Percentiles rank a stretch among this genome's conserved stretches.
phyloP scores from a whole-genome alignment of 257 asterid genomes.

The Sherardia arvensis region DNA sequence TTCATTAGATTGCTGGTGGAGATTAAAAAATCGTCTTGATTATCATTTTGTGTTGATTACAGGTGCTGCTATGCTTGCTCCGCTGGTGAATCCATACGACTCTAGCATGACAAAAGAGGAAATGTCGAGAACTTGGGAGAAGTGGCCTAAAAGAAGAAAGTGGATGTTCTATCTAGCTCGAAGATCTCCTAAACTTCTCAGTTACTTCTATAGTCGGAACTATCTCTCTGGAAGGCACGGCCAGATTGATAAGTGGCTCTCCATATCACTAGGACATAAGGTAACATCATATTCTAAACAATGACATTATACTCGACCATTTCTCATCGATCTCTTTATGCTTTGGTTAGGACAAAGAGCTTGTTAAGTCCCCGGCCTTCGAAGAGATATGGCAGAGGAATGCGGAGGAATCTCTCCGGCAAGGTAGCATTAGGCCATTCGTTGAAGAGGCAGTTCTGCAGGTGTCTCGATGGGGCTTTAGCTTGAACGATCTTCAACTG shows the following conservation, averaged over 20 bases:
- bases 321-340: not conserved
- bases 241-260: slow-evolving; percentile 56
- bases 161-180: slow-evolving; percentile 53
- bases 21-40: not conserved
- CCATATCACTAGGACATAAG: slow-evolving; percentile 56
- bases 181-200: slow-evolving; percentile 58
- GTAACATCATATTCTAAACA: slow-evolving; percentile 20
- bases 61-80: slow-evolving; percentile 83
- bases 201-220: slow-evolving; percentile 44
- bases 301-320: not conserved
- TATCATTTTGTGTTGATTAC: slow-evolving; percentile 5
- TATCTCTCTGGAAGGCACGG: slow-evolving; percentile 82
- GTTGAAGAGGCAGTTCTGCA: slow-evolving; percentile 75
- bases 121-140: slow-evolving; percentile 53
- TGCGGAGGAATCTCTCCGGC: slow-evolving; percentile 79
- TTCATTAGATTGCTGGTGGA: not conserved
- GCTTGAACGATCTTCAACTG: slow-evolving; percentile 57
- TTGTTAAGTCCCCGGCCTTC: slow-evolving; percentile 37
- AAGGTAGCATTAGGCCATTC: slow-evolving; percentile 48
- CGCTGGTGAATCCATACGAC: slow-evolving; percentile 72
- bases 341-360: slow-evolving; percentile 43
- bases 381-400: slow-evolving; percentile 77
- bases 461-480: slow-evolving; percentile 85
- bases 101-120: slow-evolving; percentile 71
- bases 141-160: slow-evolving; percentile 54